Percentiles rank a stretch among this genome's conserved stretches.
phyloP scores from a whole-genome alignment of 148 eudicot genomes.

The Cornus suecica region DNA sequence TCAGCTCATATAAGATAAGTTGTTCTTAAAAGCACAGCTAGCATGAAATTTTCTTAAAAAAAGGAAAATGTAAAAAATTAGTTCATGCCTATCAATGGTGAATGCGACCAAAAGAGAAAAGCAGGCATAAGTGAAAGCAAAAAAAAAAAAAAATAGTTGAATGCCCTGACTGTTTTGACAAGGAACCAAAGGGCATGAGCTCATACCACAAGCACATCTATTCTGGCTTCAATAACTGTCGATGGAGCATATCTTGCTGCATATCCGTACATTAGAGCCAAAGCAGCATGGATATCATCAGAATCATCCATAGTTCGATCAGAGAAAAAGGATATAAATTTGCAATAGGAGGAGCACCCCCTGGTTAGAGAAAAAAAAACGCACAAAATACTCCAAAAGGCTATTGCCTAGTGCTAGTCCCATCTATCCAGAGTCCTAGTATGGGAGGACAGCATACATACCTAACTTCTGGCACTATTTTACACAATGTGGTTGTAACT shows the following conservation, averaged over 20 bases:
- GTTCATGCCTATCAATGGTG: background rate
- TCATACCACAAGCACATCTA: conserved; percentile 96
- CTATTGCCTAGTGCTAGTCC: no score
- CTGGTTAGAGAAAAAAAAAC: background rate
- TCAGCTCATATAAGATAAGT: background rate
- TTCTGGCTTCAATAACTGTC: conserved; percentile 94
- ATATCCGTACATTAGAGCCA: conserved; percentile 99
- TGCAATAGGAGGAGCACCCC: conserved; percentile 32
- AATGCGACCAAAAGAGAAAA: background rate
- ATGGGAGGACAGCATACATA: no score
- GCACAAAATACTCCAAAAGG: no score
- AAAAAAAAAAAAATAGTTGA: background rate
- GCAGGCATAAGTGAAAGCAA: background rate
- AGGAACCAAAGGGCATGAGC: conserved; percentile 3
- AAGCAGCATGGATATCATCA: conserved; percentile 95
- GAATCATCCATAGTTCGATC: conserved; percentile 86
- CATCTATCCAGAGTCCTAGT: no score
- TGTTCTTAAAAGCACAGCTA: background rate
- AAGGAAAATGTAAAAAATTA: background rate
- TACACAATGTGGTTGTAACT: background rate
- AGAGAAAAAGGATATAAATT: conserved; percentile 76
- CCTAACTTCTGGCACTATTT: no score
- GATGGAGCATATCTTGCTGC: conserved; percentile 99
- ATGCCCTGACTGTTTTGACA: background rate
- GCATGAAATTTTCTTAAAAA: background rate